Percentiles rank a stretch among this genome's conserved stretches.
phyloP scores from a whole-genome alignment of 768 basidiomycete genomes.

The Trametes coccinea region DNA sequence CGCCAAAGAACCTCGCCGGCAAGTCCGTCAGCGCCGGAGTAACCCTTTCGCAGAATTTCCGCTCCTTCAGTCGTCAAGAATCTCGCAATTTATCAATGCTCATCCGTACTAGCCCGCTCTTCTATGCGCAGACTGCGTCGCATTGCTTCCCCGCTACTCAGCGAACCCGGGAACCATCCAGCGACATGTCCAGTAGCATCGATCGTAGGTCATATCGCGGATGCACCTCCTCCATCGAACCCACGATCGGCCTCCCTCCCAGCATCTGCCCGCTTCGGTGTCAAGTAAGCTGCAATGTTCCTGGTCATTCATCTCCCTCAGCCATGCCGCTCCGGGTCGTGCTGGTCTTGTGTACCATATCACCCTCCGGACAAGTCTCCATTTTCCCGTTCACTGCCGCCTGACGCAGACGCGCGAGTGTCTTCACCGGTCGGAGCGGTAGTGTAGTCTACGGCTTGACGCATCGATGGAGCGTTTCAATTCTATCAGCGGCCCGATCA shows the following conservation, averaged over 20 bases:
- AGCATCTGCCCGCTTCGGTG: slow-evolving; percentile 6
- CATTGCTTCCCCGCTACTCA: neutral
- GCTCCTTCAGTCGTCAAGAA: neutral
- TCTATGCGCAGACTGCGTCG: neutral
- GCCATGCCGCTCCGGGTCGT: neutral
- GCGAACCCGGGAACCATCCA: neutral
- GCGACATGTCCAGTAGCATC: neutral
- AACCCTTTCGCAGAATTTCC: no score
- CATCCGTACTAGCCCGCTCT: neutral
- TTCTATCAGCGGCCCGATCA: neutral
- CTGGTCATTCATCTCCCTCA: neutral
- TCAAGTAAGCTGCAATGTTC: slow-evolving; percentile 14
- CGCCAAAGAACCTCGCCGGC: no score
- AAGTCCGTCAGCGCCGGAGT: no score
- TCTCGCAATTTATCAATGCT: slow-evolving; percentile 11
- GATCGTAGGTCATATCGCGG: neutral
- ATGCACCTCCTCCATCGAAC: neutral
- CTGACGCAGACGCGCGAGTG: neutral
- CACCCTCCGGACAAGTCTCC: neutral
- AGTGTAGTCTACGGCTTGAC: neutral
- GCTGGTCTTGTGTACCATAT: neutral
- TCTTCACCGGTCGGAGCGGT: slow-evolving; percentile 6
- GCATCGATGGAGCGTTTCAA: neutral
- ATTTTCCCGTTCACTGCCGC: neutral
- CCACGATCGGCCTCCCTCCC: slow-evolving; percentile 1